phyloP scores from a whole-genome alignment of 1,139 yeast genomes.

The Kodamaea alishanica region DNA sequence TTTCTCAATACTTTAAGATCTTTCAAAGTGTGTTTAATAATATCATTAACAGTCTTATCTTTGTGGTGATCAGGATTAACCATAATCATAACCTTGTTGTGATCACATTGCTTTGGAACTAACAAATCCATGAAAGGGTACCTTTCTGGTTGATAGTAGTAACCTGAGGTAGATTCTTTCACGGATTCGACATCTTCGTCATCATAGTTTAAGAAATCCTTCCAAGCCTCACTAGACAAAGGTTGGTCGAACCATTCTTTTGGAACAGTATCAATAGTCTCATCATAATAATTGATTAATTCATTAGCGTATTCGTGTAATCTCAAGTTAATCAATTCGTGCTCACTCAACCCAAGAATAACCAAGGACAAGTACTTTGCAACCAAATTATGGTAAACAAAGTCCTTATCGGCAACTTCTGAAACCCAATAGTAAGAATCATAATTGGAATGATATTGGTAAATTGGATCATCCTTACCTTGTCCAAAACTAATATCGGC shows the following conservation, averaged over 20 bases:
- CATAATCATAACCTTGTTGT: constrained; percentile 14
- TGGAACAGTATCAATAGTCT: constrained; percentile 31
- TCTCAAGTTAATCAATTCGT: constrained; percentile 45
- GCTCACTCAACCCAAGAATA: constrained; percentile 50
- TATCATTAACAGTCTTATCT: constrained; percentile 26
- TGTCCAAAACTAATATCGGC: constrained; percentile 36
- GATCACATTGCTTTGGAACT: constrained; percentile 17
- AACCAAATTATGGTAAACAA: constrained; percentile 50
- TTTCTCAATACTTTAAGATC: constrained; percentile 27
- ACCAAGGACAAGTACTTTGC: constrained; percentile 60
- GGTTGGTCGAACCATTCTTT: constrained; percentile 16
- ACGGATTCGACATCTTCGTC: constrained; percentile 21
- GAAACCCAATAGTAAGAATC: constrained; percentile 59
- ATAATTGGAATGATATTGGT: constrained; percentile 57
- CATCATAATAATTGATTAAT: constrained; percentile 28
- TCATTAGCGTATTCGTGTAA: constrained; percentile 35
- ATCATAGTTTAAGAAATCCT: constrained; percentile 18
- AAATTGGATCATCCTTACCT: constrained; percentile 41
- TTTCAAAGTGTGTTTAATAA: constrained; percentile 23
- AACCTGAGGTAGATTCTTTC: constrained; percentile 22
- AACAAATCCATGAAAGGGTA: constrained; percentile 27
- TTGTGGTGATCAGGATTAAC: constrained; percentile 11
- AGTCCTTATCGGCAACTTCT: constrained; percentile 52
- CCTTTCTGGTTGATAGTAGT: constrained; percentile 8
- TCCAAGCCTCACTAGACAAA: constrained; percentile 15